Base-by-base conservation (phyloP, 2,329 filamentous ascomycete species). In the Sarocladiaceae sp. region DNA sequence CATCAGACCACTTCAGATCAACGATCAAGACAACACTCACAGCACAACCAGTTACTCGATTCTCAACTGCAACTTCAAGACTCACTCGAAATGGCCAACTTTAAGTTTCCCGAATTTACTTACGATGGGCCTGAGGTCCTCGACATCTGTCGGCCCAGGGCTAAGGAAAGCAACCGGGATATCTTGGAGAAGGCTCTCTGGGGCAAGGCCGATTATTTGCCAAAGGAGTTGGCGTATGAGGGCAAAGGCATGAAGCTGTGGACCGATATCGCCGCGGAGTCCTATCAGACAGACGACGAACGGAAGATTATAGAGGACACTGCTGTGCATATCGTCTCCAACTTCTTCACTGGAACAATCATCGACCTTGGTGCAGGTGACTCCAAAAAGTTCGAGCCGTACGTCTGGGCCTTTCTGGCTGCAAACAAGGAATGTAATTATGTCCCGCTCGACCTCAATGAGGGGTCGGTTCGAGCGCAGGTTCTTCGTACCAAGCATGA, bases 161-260 rank as follows among this genome's bases (percentile, higher is more conserved):
- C n/a, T n/a, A n/a, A n/a, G n/a, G n/a, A n/a, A n/a, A n/a, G n/a
- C n/a, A n/a, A n/a, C n/a, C n/a, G n/a, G n/a, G n/a, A n/a, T n/a
- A n/a, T n/a, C n/a, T n/a, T n/a, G n/a, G n/a, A n/a, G n/a, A n/a
- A n/a, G n/a, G n/a, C n/a, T n/a, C n/a, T n/a, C n/a, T n/a, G n/a
- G n/a, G n/a, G n/a, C n/a, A n/a, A n/a, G n/a, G n/a, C n/a, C n/a
- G n/a, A n/a, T n/a, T 55, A 57, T 36, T 60, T 62, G 25, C 60
- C 60, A 2, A 60, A 62, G 57, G 60, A 62, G 18, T 8, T 62
- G 2, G 60, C 58, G 2, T 62, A 62, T 44, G 59, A 54, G 1
- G 20, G 33, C 0, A 15, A 33, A 33, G 57, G 55, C 0, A 62
- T 62, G 60, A 51, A 57, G 0, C 52, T 57, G 0, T 62, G 60